Conservation (phyloP, 2,329 filamentous ascomycete species). For the Apiospora malaysiana region DNA sequence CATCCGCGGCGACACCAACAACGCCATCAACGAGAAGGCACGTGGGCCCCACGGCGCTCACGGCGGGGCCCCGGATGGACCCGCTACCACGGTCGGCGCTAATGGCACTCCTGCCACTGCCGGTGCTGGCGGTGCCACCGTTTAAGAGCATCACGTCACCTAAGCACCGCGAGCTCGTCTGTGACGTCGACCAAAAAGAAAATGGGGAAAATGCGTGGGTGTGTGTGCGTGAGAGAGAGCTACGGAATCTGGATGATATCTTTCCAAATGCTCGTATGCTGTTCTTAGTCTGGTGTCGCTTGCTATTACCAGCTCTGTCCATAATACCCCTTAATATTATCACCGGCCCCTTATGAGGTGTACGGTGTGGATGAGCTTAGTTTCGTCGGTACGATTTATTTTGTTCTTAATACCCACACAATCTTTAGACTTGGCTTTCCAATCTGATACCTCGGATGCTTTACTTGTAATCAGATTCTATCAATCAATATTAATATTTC, state of each 20-base stretch:
- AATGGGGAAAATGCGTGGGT: neutral
- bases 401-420: neutral
- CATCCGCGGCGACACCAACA: constrained; percentile 36
- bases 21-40: neutral
- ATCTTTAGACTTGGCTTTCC: neutral
- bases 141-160: neutral
- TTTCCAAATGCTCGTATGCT: neutral
- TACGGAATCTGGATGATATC: neutral
- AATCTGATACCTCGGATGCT: too few species aligned
- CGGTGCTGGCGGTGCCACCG: neutral
- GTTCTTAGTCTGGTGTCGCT: neutral
- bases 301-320: neutral
- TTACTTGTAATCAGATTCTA: neutral
- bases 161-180: neutral
- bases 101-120: neutral
- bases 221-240: neutral
- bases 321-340: constrained; percentile 16
- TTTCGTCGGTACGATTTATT: neutral
- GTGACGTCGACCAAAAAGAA: too few species aligned
- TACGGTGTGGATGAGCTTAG: neutral
- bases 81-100: constrained; percentile 18
- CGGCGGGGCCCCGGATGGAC: constrained; percentile 25
- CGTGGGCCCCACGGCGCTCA: constrained; percentile 14
- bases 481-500: neutral
- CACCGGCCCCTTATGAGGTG: neutral